Conservation (phyloP, 1,139 yeast genomes). For the Geotrichum restrictum region DNA sequence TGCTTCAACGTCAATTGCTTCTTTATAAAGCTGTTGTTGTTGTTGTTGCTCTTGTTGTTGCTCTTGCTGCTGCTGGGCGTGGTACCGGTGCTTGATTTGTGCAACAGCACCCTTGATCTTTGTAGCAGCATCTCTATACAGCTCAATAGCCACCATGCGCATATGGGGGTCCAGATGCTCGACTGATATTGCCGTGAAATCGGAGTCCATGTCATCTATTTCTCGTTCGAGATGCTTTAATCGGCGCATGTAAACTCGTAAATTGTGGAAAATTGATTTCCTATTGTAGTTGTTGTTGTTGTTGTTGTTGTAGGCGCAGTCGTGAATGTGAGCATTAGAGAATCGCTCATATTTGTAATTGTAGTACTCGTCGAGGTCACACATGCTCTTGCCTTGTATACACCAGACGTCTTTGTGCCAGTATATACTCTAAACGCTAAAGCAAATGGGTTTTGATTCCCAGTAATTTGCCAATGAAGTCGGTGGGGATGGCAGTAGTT, state of each 20-base stretch:
- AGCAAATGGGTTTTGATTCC: too few species aligned
- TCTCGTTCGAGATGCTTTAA: not conserved
- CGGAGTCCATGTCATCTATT: conserved; percentile 1
- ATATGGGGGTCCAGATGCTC: conserved; percentile 2
- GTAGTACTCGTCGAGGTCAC: too few species aligned
- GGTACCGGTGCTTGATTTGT: not conserved
- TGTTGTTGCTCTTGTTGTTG: not conserved
- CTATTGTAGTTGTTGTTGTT: too few species aligned
- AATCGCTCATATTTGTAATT: too few species aligned
- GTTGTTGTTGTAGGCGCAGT: too few species aligned
- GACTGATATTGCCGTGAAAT: not conserved
- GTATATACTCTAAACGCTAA: too few species aligned
- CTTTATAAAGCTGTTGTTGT: not conserved
- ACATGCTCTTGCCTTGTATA: too few species aligned
- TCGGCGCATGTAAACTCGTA: not conserved
- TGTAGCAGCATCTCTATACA: not conserved
- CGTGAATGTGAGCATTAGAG: too few species aligned
- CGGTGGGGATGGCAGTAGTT: too few species aligned
- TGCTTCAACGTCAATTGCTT: not conserved
- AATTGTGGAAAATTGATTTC: not conserved
- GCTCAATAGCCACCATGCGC: not conserved
- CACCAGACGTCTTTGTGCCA: too few species aligned
- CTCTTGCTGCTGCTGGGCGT: not conserved
- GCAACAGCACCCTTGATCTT: not conserved
- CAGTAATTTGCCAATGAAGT: too few species aligned